Evolutionary conservation across 768 basidiomycete species (phyloP).

Genomic region (Mycena sanguinolenta): DNA sequence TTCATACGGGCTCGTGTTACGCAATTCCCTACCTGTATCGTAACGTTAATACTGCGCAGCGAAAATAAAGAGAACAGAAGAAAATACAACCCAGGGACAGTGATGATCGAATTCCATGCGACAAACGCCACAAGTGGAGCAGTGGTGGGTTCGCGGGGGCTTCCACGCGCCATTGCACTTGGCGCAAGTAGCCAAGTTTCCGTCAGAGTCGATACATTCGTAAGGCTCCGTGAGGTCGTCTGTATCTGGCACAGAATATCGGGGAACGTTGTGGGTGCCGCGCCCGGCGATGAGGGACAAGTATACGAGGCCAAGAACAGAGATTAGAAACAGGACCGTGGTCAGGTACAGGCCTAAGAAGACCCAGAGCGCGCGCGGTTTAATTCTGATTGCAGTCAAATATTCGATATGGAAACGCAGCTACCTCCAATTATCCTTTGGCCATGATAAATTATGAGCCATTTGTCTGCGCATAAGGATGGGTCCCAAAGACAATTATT

Average conservation of each 20-base stretch:
- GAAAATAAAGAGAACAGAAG: neutral
- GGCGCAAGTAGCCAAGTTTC: slow-evolving; percentile 51
- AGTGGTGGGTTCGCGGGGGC: slow-evolving; percentile 60
- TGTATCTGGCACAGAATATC: slow-evolving; percentile 49
- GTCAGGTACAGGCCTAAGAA: slow-evolving; percentile 48
- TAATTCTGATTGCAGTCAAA: neutral
- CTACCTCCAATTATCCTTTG: slow-evolving; percentile 24
- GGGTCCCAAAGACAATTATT: neutral
- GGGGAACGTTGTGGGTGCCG: slow-evolving; percentile 48
- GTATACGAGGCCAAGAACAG: slow-evolving; percentile 48
- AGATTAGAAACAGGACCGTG: slow-evolving; percentile 43
- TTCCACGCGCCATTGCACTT: slow-evolving; percentile 58
- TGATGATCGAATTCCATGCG: slow-evolving; percentile 61
- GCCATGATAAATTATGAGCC: slow-evolving; percentile 28
- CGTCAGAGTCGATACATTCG: slow-evolving; percentile 49
- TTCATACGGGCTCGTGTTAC: slow-evolving; percentile 55
- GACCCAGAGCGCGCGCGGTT: neutral
- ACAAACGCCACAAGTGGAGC: slow-evolving; percentile 60
- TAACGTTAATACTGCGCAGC: neutral
- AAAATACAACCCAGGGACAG: slow-evolving; percentile 57
- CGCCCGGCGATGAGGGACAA: slow-evolving; percentile 50
- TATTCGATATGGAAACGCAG: neutral
- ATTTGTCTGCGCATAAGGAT: slow-evolving; percentile 16
- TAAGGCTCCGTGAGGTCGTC: slow-evolving; percentile 53
- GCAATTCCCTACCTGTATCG: slow-evolving; percentile 56